phyloP scores from a whole-genome alignment of 23 red algal genomes.

The Gracilaria caudata region DNA sequence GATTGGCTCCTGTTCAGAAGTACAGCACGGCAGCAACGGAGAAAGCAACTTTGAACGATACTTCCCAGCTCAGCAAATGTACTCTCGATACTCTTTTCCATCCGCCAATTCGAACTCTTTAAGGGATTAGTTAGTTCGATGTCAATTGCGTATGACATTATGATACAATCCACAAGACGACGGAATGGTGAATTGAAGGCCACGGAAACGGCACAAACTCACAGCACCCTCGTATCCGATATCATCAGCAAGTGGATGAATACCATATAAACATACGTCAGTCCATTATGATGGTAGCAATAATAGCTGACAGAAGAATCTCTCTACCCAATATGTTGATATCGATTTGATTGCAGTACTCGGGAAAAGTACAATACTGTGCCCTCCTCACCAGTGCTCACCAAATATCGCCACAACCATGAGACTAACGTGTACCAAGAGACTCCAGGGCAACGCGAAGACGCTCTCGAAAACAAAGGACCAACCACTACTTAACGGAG shows the following conservation, averaged over 20 bases:
- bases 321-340: not conserved
- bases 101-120: not conserved
- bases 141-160: not conserved
- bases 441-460: not conserved
- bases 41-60: not conserved
- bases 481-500: not conserved
- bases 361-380: too few species aligned
- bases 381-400: not conserved
- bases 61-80: not conserved
- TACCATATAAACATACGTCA: not conserved
- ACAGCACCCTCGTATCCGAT: not conserved
- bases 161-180: not conserved
- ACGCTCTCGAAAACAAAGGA: not conserved
- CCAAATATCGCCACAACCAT: not conserved
- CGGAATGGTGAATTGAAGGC: not conserved
- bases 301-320: not conserved
- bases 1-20: not conserved
- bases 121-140: not conserved
- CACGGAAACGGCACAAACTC: not conserved
- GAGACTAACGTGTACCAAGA: not conserved
- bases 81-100: not conserved
- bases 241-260: not conserved
- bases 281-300: not conserved
- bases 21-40: not conserved
- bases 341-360: slow-evolving; percentile 12